Evolutionary conservation across 2,329 filamentous ascomycete genomes (phyloP), one percentile per base, ranked within the genome.

Genomic region (Sporothrix luriei): DNA sequence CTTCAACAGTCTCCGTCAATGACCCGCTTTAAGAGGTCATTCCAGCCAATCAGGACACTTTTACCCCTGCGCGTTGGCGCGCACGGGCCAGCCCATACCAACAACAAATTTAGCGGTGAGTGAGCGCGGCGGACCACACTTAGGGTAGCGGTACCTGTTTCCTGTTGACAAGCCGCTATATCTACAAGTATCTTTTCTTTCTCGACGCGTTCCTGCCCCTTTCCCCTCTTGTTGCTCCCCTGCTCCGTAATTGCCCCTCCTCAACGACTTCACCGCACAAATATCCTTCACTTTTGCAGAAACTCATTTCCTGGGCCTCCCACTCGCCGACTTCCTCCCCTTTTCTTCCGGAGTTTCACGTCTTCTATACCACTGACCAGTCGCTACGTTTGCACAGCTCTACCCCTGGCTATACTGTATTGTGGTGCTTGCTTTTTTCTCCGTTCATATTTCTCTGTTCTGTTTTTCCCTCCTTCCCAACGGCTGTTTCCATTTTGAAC

Each of bases 221-320:
- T 49, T 66, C 48, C 46, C 62, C 62, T 59, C 29, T 59, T 46
- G 21, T 26, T 49, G n/a, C 40, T 48, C 21, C 43, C 52, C 38
- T 55, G 33, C 24, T 49, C 48, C 51, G 19, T 61, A 67, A n/a
- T 40, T 70, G 68, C 66, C 71, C 71, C 71, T 68, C 68, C 68
- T 61, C 48, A 29, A 43, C 55, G 13, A 67, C 51, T 61, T 71
- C 72, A 73, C 72, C 72, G 72, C 72, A 73, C 70, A 71, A 70
- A 68, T 68, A n/a, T 61, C 55, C 46, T 62, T 16, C 5, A 51
- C 40, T 51, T 55, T 49, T 67, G n/a, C 65, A 64, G 62, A 40
- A 14, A 19, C 46, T 65, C 62, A 64, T 55, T 57, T 57, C 43
- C 61, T 59, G n/a, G 2, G 24, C 59, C 43, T 26, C 38, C 51